Percentiles rank a stretch among this genome's conserved stretches.
Conservation (phyloP, 225 moss, liverwort and hornwort species). For the Marchantia polymorpha region DNA sequence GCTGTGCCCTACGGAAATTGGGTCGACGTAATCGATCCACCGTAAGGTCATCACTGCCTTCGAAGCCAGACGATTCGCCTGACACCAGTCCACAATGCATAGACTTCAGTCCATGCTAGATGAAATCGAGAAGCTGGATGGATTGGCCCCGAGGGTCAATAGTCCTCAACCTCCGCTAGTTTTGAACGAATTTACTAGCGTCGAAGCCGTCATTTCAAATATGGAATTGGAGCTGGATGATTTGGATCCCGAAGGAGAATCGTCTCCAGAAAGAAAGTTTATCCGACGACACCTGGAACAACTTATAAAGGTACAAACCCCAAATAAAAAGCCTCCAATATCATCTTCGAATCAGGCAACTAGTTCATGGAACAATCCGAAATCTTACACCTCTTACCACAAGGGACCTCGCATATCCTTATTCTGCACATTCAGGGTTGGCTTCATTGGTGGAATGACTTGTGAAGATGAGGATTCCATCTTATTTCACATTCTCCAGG, state of each 20-base stretch:
- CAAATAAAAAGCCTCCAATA: too few relatives aligned
- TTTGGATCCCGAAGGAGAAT: not conserved
- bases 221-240: conserved; percentile 19
- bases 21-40: too few relatives aligned
- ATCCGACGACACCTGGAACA: not conserved
- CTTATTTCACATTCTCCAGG: too few relatives aligned
- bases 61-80: not conserved
- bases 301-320: not conserved
- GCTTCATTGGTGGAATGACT: too few relatives aligned
- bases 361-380: not conserved
- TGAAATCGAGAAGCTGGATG: conserved; percentile 21
- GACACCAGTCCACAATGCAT: conserved; percentile 1
- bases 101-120: conserved; percentile 23
- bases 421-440: too few relatives aligned
- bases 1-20: not conserved
- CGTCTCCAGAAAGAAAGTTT: not conserved
- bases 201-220: conserved; percentile 3
- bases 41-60: not conserved
- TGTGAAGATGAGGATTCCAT: too few relatives aligned
- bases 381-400: not conserved
- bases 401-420: not conserved
- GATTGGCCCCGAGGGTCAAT: not conserved
- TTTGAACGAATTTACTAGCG: not conserved
- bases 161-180: not conserved
- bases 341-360: not conserved